Conservation (phyloP, 2,329 filamentous ascomycete genomes). For the Phialocephala sp. region DNA sequence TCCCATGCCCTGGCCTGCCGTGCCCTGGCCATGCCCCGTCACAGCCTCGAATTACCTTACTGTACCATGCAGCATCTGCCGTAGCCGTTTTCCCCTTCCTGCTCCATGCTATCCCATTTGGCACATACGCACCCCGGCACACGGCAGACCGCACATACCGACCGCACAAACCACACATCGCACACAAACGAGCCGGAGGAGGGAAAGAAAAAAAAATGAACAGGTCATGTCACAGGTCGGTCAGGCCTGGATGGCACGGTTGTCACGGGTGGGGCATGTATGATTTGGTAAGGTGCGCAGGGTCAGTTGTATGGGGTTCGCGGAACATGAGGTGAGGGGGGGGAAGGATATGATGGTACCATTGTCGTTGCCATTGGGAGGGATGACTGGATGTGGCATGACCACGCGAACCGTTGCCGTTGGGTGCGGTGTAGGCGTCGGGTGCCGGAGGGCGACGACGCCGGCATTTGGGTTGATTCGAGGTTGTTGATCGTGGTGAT, state of each 20-base stretch:
- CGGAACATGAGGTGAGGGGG: not conserved
- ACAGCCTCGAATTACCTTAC: not conserved
- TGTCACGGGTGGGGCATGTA: too few species aligned
- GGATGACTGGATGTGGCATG: not conserved
- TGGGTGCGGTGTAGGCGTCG: not conserved
- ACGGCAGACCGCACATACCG: not conserved
- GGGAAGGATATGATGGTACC: conserved; percentile 10
- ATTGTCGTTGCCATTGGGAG: not conserved
- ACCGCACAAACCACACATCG: too few species aligned
- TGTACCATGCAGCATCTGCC: conserved; percentile 5
- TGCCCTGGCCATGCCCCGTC: not conserved
- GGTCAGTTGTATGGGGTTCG: too few species aligned
- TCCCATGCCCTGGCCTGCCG: not conserved
- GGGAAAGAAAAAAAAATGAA: not conserved
- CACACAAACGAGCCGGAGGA: too few species aligned
- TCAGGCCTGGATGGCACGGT: not conserved
- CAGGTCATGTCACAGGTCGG: not conserved
- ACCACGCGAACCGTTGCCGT: not conserved
- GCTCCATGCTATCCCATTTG: not conserved
- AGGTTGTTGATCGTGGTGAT: not conserved
- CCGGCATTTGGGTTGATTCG: conserved; percentile 1
- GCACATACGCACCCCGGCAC: too few species aligned
- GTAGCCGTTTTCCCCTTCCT: not conserved
- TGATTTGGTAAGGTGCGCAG: too few species aligned
- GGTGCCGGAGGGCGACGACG: not conserved